Evolutionary conservation across 331 rosid genomes (phyloP).

Genomic region (Acacia concinna): DNA sequence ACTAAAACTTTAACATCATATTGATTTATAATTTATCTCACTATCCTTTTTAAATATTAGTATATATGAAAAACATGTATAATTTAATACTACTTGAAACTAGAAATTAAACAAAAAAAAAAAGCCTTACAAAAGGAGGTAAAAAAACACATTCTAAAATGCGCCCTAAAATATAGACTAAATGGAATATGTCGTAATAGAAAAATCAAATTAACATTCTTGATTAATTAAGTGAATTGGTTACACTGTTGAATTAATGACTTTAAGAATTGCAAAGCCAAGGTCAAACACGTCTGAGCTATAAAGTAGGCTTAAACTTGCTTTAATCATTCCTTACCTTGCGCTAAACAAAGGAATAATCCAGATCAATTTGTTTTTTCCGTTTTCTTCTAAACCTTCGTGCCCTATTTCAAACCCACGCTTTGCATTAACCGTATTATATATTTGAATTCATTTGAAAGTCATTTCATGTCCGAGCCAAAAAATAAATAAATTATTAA

Average conservation of each 20-base stretch:
- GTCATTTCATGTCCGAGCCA: slow-evolving; percentile 28
- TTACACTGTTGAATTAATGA: not conserved
- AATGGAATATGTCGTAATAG: not conserved
- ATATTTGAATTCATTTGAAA: slow-evolving; percentile 34
- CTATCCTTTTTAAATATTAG: too few species aligned
- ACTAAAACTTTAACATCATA: too few species aligned
- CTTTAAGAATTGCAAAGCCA: not conserved
- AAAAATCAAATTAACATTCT: not conserved
- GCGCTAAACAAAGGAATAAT: slow-evolving; percentile 13
- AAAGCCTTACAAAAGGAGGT: too few species aligned
- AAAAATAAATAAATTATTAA: not conserved
- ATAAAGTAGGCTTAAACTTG: not conserved
- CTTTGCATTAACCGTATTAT: slow-evolving; percentile 1
- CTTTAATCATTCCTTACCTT: not conserved
- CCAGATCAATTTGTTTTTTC: slow-evolving; percentile 15
- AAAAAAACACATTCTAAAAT: too few species aligned
- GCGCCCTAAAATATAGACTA: too few species aligned
- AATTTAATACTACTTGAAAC: too few species aligned
- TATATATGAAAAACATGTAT: too few species aligned
- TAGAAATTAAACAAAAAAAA: too few species aligned
- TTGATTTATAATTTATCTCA: too few species aligned
- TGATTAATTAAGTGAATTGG: not conserved
- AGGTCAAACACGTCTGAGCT: slow-evolving; percentile 14
- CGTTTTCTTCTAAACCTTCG: not conserved
- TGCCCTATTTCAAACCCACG: slow-evolving; percentile 15